These are phyloP conservation scores for Papiliotrema flavescens DNA, from an alignment of 1,284 basidiomycete genomes.

Conservation along the genomic window DNA sequence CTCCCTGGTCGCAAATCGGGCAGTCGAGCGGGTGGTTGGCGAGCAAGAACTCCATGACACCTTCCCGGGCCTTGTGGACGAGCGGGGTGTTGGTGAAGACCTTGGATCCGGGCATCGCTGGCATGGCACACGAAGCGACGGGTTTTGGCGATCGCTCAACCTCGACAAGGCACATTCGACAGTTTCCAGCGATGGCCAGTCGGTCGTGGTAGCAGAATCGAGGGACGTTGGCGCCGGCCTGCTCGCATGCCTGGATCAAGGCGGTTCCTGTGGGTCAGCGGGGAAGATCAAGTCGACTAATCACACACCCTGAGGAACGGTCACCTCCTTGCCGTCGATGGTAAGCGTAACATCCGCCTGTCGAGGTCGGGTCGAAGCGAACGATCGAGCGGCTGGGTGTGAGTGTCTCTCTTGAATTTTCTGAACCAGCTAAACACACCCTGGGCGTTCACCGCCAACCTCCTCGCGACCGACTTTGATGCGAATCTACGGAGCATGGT, in stretches of 20 bases:
- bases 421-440: not conserved
- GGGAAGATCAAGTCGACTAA: not conserved
- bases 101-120: slow-evolving; percentile 93
- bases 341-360: slow-evolving; percentile 82
- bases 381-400: slow-evolving; percentile 29
- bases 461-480: slow-evolving; percentile 3
- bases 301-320: slow-evolving; percentile 76
- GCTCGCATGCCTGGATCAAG: slow-evolving; percentile 87
- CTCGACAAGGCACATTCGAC: slow-evolving; percentile 97
- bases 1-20: slow-evolving; percentile 97
- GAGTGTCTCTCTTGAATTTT: not conserved
- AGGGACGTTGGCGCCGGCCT: slow-evolving; percentile 29
- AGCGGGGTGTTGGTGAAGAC: slow-evolving; percentile 94
- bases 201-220: slow-evolving; percentile 51
- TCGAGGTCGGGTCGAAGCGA: slow-evolving; percentile 48
- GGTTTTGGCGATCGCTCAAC: slow-evolving; percentile 87
- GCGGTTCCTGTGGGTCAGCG: slow-evolving; percentile 64
- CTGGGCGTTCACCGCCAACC: slow-evolving; percentile 3
- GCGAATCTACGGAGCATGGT: slow-evolving; percentile 9
- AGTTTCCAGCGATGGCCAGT: slow-evolving; percentile 90
- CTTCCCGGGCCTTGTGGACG: slow-evolving; percentile 87
- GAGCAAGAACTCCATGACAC: slow-evolving; percentile 98
- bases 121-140: slow-evolving; percentile 78
- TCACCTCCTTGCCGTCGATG: slow-evolving; percentile 89
- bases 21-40: slow-evolving; percentile 98